These are phyloP conservation scores for Suhomyces wounanorum DNA, from an alignment of 1,139 yeast genomes.

Conservation along the genomic window DNA sequence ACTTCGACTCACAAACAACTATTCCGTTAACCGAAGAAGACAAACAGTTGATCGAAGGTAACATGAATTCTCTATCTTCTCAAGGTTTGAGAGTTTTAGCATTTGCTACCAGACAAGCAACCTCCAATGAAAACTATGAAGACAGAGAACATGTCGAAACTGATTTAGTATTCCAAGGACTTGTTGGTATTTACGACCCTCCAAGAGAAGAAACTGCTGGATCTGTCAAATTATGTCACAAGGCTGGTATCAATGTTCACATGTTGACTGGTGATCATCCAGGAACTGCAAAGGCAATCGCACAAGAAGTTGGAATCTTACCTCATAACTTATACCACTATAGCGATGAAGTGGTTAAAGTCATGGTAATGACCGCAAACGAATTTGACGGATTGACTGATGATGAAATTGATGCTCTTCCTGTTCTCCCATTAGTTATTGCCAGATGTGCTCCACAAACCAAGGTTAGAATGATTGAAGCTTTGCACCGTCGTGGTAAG, in stretches of 20 bases:
- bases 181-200: slow-evolving; percentile 56
- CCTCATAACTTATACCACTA: slow-evolving; percentile 43
- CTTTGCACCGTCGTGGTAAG: slow-evolving; percentile 48
- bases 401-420: slow-evolving; percentile 33
- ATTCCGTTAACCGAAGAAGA: slow-evolving; percentile 28
- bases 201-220: slow-evolving; percentile 53
- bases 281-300: slow-evolving; percentile 54
- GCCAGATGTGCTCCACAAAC: slow-evolving; percentile 60
- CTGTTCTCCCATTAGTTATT: slow-evolving; percentile 40
- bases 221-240: slow-evolving; percentile 47
- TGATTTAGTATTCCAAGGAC: slow-evolving; percentile 45
- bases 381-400: slow-evolving; percentile 43
- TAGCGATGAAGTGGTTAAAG: slow-evolving; percentile 35
- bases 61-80: slow-evolving; percentile 39
- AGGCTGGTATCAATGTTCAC: slow-evolving; percentile 55
- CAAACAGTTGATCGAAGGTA: slow-evolving; percentile 26
- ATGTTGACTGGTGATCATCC: slow-evolving; percentile 60
- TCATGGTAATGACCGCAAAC: slow-evolving; percentile 47
- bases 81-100: slow-evolving; percentile 52
- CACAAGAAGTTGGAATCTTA: slow-evolving; percentile 53
- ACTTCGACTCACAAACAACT: slow-evolving; percentile 20
- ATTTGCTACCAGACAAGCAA: slow-evolving; percentile 33
- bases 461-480: slow-evolving; percentile 51
- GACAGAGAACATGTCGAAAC: slow-evolving; percentile 34
- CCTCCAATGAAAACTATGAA: slow-evolving; percentile 11